Base-by-base conservation (phyloP, 2,329 filamentous ascomycete species). In the Rhinocladiella similis region DNA sequence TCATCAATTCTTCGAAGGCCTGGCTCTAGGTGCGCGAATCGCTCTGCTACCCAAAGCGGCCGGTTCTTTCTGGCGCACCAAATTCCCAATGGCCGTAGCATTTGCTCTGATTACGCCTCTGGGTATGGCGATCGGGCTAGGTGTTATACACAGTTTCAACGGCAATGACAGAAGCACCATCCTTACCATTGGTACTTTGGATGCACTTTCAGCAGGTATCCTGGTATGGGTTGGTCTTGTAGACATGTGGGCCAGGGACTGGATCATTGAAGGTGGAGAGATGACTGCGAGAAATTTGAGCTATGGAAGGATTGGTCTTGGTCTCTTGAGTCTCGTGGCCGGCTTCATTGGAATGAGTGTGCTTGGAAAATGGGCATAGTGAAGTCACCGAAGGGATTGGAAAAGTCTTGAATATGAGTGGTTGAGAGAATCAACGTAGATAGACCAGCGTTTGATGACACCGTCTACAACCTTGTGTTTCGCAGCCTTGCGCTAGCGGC, bases 41-140 rank as follows among this genome's bases (percentile, higher is more conserved):
- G 85, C 87, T 7, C 78, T 80, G 0, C 76, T 90, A 3, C 62
- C 67, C 3, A 66, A 67, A 4, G 50, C 56, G 16, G 46, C 42
- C 5, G 61, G 63, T 1, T 59, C 66, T 5, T 67, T 71, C 47
- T 96, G 90, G 89, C 90, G 90, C 1, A 69, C 67, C 12, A 73
- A 90, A 67, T 71, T 85, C 2, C 59, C 83, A 12, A 84, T 92
- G 73, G 87, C 81, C 0, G 63, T 71, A 1, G 77, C 80, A 0
- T 92, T 91, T 65, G 82, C 87, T 0, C 73, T 91, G 22, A 84
- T 90, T 53, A 92, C 89, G 0, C 89, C 89, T 0, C 75, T 90
- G 27, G 89, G 89, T 10, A 92, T 92, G 88, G 87, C 85, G 0
- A 91, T 93, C 57, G 89, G 89, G 1, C 85, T 91, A 33, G 87